Evolutionary conservation across 1,284 basidiomycete genomes (phyloP).

Genomic region (Puccinia sorghi): DNA sequence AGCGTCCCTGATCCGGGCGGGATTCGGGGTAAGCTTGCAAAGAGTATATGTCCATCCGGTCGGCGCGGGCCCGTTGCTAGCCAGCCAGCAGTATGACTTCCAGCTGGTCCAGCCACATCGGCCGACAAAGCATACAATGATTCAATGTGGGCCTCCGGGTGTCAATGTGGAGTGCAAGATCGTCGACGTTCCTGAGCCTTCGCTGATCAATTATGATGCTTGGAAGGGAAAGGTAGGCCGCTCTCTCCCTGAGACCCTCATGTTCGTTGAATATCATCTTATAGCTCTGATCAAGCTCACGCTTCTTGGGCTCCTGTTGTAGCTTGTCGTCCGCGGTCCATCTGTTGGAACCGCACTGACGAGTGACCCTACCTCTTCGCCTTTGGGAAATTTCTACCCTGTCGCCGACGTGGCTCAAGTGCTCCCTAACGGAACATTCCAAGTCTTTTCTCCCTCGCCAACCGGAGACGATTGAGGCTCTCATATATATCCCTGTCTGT

Average conservation of each 20-base stretch:
- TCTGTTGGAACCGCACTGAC: background rate
- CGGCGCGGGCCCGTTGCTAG: constrained; percentile 19
- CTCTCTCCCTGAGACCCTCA: background rate
- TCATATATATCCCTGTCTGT: background rate
- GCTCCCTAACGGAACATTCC: constrained; percentile 27
- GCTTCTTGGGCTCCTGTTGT: background rate
- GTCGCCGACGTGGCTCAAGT: constrained; percentile 29
- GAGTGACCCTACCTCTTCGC: too few relatives aligned
- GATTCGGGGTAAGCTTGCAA: constrained; percentile 19
- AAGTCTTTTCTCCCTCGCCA: background rate
- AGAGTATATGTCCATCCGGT: constrained; percentile 28
- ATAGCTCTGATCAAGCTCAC: background rate
- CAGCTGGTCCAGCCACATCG: background rate
- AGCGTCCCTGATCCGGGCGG: constrained; percentile 18
- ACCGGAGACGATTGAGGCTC: constrained; percentile 8
- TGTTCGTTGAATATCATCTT: background rate
- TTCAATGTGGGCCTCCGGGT: constrained; percentile 18
- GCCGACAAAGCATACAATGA: background rate
- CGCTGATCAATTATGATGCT: constrained; percentile 27
- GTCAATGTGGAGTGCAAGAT: constrained; percentile 42
- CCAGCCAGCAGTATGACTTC: constrained; percentile 14
- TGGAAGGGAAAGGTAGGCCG: constrained; percentile 23
- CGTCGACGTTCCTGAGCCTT: constrained; percentile 29
- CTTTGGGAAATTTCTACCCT: background rate
- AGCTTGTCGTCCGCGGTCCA: constrained; percentile 25